These are phyloP conservation scores for Aspergillus kassunensis DNA, from an alignment of 495 filamentous ascomycete genomes.

Conservation along the genomic window DNA sequence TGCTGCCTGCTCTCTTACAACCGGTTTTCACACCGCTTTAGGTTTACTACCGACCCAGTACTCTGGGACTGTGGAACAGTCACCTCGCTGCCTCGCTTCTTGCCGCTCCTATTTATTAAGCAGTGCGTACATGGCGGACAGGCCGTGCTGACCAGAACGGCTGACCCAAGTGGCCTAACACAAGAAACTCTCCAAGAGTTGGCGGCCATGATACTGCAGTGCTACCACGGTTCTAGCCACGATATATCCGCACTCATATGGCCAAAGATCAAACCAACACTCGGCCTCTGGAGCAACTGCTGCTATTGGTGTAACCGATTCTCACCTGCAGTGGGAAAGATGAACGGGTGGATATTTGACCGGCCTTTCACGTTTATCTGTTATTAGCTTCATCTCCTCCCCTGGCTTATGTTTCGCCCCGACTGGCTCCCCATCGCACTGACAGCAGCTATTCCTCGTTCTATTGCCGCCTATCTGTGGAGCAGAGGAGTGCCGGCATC, in stretches of 20 bases:
- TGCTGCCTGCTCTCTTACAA: background rate
- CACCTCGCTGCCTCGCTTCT: conserved; percentile 9
- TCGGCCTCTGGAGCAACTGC: background rate
- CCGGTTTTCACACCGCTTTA: conserved; percentile 24
- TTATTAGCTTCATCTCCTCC: conserved; percentile 5
- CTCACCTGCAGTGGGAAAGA: conserved; percentile 1
- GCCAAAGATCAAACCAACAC: conserved; percentile 9
- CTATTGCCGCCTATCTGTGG: conserved; percentile 6
- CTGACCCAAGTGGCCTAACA: background rate
- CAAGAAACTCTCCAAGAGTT: background rate
- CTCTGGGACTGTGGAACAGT: conserved; percentile 23
- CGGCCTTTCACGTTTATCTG: background rate
- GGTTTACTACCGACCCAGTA: conserved; percentile 24
- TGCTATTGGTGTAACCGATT: conserved; percentile 7
- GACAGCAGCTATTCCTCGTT: background rate
- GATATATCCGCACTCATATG: background rate
- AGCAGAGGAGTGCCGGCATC: conserved; percentile 12
- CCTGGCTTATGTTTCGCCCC: conserved; percentile 6
- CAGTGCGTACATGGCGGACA: conserved; percentile 12
- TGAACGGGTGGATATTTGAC: conserved; percentile 4
- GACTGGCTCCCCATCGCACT: conserved; percentile 7
- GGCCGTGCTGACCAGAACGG: background rate
- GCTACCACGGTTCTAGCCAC: conserved; percentile 5
- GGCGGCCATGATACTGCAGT: background rate
- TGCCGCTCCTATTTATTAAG: conserved; percentile 10